These are phyloP conservation scores for Ganoderma leucocontextum DNA, from an alignment of 1,284 basidiomycete genomes.

Conservation along the genomic window DNA sequence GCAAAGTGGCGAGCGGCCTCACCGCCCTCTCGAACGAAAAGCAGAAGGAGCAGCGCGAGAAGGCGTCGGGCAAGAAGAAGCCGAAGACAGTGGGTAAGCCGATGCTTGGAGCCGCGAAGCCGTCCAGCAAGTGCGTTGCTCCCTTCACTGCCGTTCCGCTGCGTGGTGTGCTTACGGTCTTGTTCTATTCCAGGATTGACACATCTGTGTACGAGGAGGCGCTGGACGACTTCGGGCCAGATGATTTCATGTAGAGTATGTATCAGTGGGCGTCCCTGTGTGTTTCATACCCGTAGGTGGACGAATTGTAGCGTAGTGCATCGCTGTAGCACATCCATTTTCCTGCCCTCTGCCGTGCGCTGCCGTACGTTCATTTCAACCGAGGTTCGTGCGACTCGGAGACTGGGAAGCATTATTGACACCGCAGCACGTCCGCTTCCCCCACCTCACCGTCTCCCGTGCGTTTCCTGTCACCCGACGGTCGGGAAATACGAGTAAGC, in stretches of 20 bases:
- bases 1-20: conserved; percentile 84
- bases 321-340: conserved; percentile 18
- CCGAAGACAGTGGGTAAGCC: conserved; percentile 77
- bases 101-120: conserved; percentile 75
- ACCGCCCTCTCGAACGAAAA: conserved; percentile 93
- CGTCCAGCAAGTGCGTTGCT: conserved; percentile 61
- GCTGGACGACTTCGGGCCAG: conserved; percentile 82
- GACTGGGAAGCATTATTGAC: neutral
- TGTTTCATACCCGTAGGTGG: conserved; percentile 22
- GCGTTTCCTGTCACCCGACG: neutral
- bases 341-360: neutral
- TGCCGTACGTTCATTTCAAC: neutral
- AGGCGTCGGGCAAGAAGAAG: conserved; percentile 91
- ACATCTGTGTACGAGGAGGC: conserved; percentile 85
- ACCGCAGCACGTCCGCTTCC: neutral
- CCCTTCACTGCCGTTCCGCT: neutral
- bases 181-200: conserved; percentile 62
- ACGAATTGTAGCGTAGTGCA: conserved; percentile 29
- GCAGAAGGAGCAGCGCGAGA: conserved; percentile 88
- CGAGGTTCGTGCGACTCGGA: neutral
- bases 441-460: neutral
- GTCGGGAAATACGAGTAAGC: neutral
- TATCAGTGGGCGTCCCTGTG: conserved; percentile 14
- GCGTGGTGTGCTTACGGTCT: conserved; percentile 4
- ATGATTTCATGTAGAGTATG: conserved; percentile 77